phyloP scores from a whole-genome alignment of 208 protist genomes.

The Naegleria fowleri region DNA sequence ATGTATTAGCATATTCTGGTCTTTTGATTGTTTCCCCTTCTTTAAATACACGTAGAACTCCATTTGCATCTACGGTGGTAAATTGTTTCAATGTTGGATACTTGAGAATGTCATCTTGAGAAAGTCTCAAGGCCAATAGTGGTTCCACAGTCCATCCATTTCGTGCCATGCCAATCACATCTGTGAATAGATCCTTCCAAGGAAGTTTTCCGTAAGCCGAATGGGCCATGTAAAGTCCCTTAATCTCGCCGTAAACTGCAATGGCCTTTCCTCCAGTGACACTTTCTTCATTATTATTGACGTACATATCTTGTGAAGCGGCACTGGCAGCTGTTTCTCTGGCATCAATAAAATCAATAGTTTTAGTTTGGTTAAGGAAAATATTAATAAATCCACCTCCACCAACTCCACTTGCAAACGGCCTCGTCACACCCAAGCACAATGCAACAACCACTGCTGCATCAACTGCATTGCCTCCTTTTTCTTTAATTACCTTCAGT shows the following conservation, averaged over 20 bases:
- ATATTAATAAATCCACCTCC: constrained; percentile 43
- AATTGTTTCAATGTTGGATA: neutral
- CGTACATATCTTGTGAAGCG: constrained; percentile 35
- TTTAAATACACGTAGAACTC: constrained; percentile 2
- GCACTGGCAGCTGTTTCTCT: constrained; percentile 39
- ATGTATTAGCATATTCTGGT: constrained; percentile 30
- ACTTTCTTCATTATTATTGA: constrained; percentile 8
- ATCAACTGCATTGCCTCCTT: constrained; percentile 47
- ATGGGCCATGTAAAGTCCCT: constrained; percentile 35
- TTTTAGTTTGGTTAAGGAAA: neutral
- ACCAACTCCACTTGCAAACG: constrained; percentile 45
- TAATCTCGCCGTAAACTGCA: constrained; percentile 35
- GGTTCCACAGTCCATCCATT: constrained; percentile 5
- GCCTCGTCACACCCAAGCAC: constrained; percentile 42
- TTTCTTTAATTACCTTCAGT: neutral
- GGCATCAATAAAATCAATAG: constrained; percentile 34
- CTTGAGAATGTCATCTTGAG: neutral
- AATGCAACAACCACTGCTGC: constrained; percentile 39
- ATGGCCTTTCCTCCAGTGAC: constrained; percentile 33
- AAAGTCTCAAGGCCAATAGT: neutral
- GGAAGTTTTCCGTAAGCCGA: constrained; percentile 23
- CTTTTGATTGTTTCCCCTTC: constrained; percentile 22
- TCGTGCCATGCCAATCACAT: constrained; percentile 23
- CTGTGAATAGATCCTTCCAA: constrained; percentile 32
- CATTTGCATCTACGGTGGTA: neutral